These are phyloP conservation scores for Sugiyamaella lignohabitans DNA, from an alignment of 805 yeast species.

Conservation along the genomic window DNA sequence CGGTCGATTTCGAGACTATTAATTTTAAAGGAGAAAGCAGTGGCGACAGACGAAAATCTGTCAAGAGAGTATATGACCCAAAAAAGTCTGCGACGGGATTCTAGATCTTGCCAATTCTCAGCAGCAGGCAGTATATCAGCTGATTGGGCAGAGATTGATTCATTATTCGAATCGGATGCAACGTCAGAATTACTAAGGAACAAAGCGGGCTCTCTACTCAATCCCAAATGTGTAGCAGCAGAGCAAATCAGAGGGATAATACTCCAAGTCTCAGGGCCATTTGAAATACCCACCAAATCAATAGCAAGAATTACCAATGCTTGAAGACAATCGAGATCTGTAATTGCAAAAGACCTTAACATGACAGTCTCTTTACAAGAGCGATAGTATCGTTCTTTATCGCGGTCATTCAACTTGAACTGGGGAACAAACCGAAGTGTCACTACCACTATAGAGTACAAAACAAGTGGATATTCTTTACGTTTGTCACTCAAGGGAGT, in stretches of 20 bases:
- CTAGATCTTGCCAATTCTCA: slow-evolving; percentile 18
- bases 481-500: neutral
- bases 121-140: slow-evolving; percentile 13
- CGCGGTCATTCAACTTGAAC: slow-evolving; percentile 7
- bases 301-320: slow-evolving; percentile 23
- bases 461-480: slow-evolving; percentile 12
- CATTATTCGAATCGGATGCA: neutral
- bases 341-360: slow-evolving; percentile 19
- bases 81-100: slow-evolving; percentile 22
- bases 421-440: slow-evolving; percentile 19
- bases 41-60: slow-evolving; percentile 22
- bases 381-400: slow-evolving; percentile 14
- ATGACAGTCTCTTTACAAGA: slow-evolving; percentile 20
- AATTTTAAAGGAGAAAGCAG: slow-evolving; percentile 23
- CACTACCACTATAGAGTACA: slow-evolving; percentile 21
- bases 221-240: slow-evolving; percentile 17
- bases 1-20: slow-evolving; percentile 21
- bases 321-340: slow-evolving; percentile 22
- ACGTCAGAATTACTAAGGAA: neutral
- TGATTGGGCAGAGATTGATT: slow-evolving; percentile 10
- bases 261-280: slow-evolving; percentile 28
- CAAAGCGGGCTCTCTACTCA: slow-evolving; percentile 9
- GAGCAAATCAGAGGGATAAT: slow-evolving; percentile 23
- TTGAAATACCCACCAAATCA: slow-evolving; percentile 25
- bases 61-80: slow-evolving; percentile 25